Base-by-base conservation (phyloP, 495 filamentous ascomycete species). In the Podospora appendiculata region DNA sequence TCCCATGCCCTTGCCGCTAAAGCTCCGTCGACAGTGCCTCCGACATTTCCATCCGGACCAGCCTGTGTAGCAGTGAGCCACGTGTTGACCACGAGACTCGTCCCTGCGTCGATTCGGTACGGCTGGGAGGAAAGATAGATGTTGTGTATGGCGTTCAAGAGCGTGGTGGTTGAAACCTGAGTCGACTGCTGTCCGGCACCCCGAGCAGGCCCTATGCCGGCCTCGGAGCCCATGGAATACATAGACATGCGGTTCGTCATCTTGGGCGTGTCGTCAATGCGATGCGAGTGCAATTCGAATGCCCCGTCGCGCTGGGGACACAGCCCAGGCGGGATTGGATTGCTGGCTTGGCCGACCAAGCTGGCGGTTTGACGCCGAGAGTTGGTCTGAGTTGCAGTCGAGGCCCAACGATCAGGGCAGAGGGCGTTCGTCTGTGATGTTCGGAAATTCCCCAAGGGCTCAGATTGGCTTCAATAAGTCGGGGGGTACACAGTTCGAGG, bases 11-110 rank as follows among this genome's bases (percentile, higher is more conserved):
- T 79, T 13, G 82, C 75, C 1, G 87, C 89, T 50, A 98, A 62
- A 18, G 88, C 84, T 50, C 77, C 72, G 61, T 98, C 93, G 38
- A 96, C 79, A 0, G 85, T 87, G 18, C 88, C 89, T 25, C 88
- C 89, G 38, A 71, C 71, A 12, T 76, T 78, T 32, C 85, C 88
- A 59, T 88, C 83, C 0, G 77, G 76, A 44, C 81, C 78, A 4
- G 75, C 66, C 56, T 84, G 83, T 10, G 81, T 75, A 7, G 88
- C 88, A 3, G 86, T 94, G 19, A 90, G 77, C 89, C 90, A 96
- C 54, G 92, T 94, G 70, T 96, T 97, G 50, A 97, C 92, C 0
- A 92, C 94, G 46, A 96, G 63, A 60, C 89, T 95, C 2, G 92
- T 92, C 38, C 88, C 86, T n/a, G 89, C 84, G 67, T 98, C 93